Conservation (phyloP, 805 yeast species). For the Pichia occidentalis region DNA sequence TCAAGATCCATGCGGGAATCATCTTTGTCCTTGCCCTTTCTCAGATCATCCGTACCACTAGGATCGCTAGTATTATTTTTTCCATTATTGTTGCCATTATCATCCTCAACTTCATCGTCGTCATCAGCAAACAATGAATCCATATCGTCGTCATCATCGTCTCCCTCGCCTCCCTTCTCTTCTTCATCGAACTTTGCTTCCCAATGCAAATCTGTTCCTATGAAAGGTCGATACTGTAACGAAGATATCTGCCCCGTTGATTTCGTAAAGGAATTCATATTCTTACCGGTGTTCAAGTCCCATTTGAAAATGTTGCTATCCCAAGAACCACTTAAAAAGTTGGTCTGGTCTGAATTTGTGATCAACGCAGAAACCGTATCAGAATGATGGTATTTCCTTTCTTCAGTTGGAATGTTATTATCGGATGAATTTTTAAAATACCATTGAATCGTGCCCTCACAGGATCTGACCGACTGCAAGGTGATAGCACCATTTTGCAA, state of each 20-base stretch:
- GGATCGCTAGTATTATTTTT: constrained; percentile 29
- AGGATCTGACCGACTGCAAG: constrained; percentile 72
- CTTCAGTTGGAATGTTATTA: constrained; percentile 17
- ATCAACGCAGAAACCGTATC: constrained; percentile 69
- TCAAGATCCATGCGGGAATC: too few relatives aligned
- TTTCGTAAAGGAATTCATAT: constrained; percentile 42
- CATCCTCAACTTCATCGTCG: constrained; percentile 31
- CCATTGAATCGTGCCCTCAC: constrained; percentile 76
- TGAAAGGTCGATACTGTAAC: constrained; percentile 61
- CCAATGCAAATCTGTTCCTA: constrained; percentile 36
- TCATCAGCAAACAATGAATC: constrained; percentile 44
- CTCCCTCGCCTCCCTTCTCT: constrained; percentile 23
- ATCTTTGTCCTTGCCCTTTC: not conserved
- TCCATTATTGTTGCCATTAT: constrained; percentile 16
- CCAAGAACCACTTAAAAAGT: constrained; percentile 83
- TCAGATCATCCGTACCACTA: constrained; percentile 26
- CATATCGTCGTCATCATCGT: constrained; percentile 16
- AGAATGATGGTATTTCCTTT: constrained; percentile 40
- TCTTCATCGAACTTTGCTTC: constrained; percentile 21
- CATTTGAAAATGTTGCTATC: constrained; percentile 73
- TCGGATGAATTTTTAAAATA: constrained; percentile 41
- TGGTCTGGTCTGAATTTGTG: constrained; percentile 54
- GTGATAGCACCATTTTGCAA: constrained; percentile 79
- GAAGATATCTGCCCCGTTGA: constrained; percentile 76
- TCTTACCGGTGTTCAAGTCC: constrained; percentile 75